Evolutionary conservation across 306 rosid species (phyloP).

Genomic region (Pyrus betulifolia): DNA sequence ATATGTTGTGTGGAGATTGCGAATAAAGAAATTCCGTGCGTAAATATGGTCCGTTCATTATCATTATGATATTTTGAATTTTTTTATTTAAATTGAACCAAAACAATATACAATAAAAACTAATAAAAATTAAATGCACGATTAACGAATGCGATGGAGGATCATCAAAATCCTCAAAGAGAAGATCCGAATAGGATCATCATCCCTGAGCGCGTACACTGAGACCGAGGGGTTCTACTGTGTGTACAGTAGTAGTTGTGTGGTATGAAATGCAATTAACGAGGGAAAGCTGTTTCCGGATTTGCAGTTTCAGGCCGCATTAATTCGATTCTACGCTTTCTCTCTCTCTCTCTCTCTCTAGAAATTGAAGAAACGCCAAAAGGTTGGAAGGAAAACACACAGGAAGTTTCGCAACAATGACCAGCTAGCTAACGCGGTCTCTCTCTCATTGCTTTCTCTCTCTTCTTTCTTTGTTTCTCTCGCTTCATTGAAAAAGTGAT

Average conservation of each 20-base stretch:
- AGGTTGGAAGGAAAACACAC: conserved; percentile 33
- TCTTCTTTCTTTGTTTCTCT: conserved; percentile 10
- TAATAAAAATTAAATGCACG: no score
- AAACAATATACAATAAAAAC: no score
- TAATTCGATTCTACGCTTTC: not conserved
- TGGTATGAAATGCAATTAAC: not conserved
- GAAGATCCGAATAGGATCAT: no score
- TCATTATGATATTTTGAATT: no score
- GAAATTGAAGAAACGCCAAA: conserved; percentile 30
- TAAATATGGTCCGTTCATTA: no score
- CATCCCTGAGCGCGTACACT: not conserved
- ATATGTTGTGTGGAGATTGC: not conserved
- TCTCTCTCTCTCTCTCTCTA: not conserved
- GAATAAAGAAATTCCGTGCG: not conserved
- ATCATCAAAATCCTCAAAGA: no score
- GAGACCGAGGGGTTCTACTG: not conserved
- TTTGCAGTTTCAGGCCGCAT: not conserved
- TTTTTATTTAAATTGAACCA: no score
- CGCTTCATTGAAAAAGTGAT: not conserved
- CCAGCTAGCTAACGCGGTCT: conserved; percentile 54
- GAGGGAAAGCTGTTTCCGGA: not conserved
- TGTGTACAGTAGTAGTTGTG: not conserved
- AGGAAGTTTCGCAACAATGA: conserved; percentile 62
- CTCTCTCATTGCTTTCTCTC: not conserved
- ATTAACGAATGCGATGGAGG: no score